Evolutionary conservation across 2,329 filamentous ascomycete species (phyloP).

Genomic region (Cadophora malorum): DNA sequence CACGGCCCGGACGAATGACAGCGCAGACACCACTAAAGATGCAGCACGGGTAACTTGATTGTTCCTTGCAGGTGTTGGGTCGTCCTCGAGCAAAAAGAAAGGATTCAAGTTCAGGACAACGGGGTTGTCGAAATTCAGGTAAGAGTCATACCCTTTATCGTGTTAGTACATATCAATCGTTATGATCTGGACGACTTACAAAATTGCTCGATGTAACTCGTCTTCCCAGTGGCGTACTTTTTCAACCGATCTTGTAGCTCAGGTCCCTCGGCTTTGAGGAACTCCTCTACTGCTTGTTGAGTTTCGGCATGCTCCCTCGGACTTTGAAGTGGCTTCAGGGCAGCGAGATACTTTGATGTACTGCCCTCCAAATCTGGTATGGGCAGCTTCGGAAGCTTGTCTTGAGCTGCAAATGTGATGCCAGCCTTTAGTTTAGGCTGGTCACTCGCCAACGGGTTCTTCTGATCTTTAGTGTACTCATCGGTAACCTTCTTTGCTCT

Average conservation of each 20-base stretch:
- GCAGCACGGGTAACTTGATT: slow-evolving; percentile 96
- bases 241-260: slow-evolving; percentile 88
- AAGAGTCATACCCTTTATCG: slow-evolving; percentile 90
- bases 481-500: slow-evolving; percentile 60
- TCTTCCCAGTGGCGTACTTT: slow-evolving; percentile 87
- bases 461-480: slow-evolving; percentile 54
- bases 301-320: slow-evolving; percentile 84
- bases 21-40: slow-evolving; percentile 85
- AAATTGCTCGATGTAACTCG: slow-evolving; percentile 98
- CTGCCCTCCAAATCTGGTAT: slow-evolving; percentile 87
- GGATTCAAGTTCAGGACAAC: slow-evolving; percentile 97
- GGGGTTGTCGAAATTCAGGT: slow-evolving; percentile 96
- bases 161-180: slow-evolving; percentile 22
- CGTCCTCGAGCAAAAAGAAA: slow-evolving; percentile 96
- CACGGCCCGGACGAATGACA: slow-evolving; percentile 92
- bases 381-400: slow-evolving; percentile 87
- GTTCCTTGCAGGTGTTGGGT: slow-evolving; percentile 93
- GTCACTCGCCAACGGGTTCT: slow-evolving; percentile 53
- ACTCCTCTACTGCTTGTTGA: slow-evolving; percentile 79
- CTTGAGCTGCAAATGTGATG: slow-evolving; percentile 88
- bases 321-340: slow-evolving; percentile 81
- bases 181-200: slow-evolving; percentile 64
- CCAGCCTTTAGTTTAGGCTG: slow-evolving; percentile 62
- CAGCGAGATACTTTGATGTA: slow-evolving; percentile 78
- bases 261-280: slow-evolving; percentile 80